Conservation (phyloP, 345 rosid genomes). For the Orychophragmus violaceus region DNA sequence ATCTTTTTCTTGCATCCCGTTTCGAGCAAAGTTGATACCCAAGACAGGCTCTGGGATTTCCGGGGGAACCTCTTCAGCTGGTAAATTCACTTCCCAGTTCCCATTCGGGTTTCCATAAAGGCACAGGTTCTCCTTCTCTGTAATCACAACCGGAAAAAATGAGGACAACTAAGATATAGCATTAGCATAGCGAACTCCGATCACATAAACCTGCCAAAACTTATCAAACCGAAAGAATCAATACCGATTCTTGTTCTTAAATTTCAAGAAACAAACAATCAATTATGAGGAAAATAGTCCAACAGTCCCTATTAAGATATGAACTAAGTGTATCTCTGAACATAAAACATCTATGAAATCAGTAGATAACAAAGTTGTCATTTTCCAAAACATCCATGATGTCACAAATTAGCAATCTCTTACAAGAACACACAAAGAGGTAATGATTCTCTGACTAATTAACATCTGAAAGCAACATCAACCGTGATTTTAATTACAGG, state of each 20-base stretch:
- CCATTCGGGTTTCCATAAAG: constrained; percentile 77
- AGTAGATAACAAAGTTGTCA: background rate
- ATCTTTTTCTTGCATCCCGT: constrained; percentile 85
- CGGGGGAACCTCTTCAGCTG: constrained; percentile 95
- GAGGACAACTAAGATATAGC: background rate
- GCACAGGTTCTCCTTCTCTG: constrained; percentile 89
- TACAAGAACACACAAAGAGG: background rate
- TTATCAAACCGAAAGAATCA: background rate
- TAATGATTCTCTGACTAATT: background rate
- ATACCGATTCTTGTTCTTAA: background rate
- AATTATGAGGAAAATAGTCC: background rate
- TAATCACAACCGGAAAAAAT: background rate
- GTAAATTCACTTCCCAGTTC: constrained; percentile 89
- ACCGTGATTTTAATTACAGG: background rate
- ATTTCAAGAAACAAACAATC: background rate
- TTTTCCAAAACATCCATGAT: background rate
- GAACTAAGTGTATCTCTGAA: background rate
- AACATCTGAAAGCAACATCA: background rate
- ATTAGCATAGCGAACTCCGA: background rate
- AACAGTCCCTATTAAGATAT: background rate
- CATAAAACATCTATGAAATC: background rate
- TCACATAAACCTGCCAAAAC: background rate
- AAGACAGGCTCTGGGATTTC: constrained; percentile 94
- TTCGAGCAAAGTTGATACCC: constrained; percentile 94
- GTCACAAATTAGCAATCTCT: background rate